phyloP scores from a whole-genome alignment of 2,329 filamentous ascomycete genomes.

The Sporothrix curviconia region DNA sequence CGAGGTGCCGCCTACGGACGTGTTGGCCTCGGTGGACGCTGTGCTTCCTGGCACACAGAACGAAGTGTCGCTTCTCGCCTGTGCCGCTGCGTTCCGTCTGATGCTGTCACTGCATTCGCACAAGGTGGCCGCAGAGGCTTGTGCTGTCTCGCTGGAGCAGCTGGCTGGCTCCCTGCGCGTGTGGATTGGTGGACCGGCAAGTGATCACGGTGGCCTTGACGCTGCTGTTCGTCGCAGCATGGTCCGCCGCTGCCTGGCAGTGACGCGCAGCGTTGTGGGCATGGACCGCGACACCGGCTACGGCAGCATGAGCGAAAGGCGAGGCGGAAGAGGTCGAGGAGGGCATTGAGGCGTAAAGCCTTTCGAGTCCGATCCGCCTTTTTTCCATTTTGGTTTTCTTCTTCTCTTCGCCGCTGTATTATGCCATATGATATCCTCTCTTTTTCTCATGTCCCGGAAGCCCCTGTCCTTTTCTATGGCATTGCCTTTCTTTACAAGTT shows the following conservation, averaged over 20 bases:
- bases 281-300: constrained; percentile 56
- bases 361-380: background rate
- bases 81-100: constrained; percentile 51
- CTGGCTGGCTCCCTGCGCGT: constrained; percentile 52
- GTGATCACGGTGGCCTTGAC: constrained; percentile 46
- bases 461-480: background rate
- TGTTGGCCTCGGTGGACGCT: constrained; percentile 42
- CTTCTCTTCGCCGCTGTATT: too few species aligned
- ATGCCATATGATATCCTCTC: background rate
- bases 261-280: constrained; percentile 51
- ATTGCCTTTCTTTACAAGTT: too few species aligned
- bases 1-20: constrained; percentile 35
- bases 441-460: background rate
- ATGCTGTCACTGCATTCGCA: constrained; percentile 48
- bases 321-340: constrained; percentile 20
- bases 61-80: constrained; percentile 50
- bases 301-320: constrained; percentile 49
- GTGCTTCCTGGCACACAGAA: constrained; percentile 33
- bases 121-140: constrained; percentile 40
- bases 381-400: background rate
- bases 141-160: constrained; percentile 45
- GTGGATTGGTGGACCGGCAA: constrained; percentile 51
- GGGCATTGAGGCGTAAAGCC: background rate
- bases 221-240: constrained; percentile 46
- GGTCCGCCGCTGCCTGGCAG: constrained; percentile 48